These are phyloP conservation scores for Fraxinus dipetala DNA, from an alignment of 305 asterid genomes.

Conservation along the genomic window DNA sequence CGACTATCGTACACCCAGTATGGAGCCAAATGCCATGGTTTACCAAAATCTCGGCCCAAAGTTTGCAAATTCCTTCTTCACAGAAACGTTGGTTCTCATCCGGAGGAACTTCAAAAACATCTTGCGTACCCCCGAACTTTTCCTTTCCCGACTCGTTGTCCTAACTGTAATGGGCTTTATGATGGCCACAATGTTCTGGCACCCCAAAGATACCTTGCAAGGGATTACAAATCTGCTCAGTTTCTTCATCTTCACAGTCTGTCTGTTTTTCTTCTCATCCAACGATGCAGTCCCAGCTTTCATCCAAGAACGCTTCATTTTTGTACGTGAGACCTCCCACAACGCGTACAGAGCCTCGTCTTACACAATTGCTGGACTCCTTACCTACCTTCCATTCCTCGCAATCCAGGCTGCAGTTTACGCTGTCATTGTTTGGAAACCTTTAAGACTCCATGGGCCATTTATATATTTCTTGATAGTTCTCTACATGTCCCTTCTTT, in stretches of 20 bases:
- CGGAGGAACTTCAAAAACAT: constrained; percentile 74
- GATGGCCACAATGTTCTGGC: constrained; percentile 89
- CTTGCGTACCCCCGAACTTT: constrained; percentile 78
- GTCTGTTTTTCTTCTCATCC: constrained; percentile 82
- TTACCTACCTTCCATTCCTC: constrained; percentile 69
- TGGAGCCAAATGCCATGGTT: constrained; percentile 14
- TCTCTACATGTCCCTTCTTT: constrained; percentile 57
- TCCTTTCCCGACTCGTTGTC: constrained; percentile 70
- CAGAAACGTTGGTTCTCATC: constrained; percentile 68
- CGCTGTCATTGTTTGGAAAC: constrained; percentile 63
- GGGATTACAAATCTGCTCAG: constrained; percentile 71
- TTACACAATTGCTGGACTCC: constrained; percentile 69
- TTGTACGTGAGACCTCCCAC: constrained; percentile 77
- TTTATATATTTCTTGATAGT: constrained; percentile 62
- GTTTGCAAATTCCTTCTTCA: constrained; percentile 62
- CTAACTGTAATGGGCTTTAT: constrained; percentile 69
- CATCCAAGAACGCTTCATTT: constrained; percentile 79
- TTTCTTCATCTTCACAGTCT: constrained; percentile 78
- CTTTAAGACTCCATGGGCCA: constrained; percentile 49
- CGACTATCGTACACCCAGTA: constrained; percentile 60
- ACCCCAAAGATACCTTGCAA: constrained; percentile 41
- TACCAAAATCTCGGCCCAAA: constrained; percentile 48
- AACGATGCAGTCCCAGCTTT: constrained; percentile 88
- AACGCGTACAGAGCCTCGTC: constrained; percentile 84
- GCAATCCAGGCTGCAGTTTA: constrained; percentile 61